phyloP scores from a whole-genome alignment of 2,329 filamentous ascomycete species.

The Colletotrichum phormii region DNA sequence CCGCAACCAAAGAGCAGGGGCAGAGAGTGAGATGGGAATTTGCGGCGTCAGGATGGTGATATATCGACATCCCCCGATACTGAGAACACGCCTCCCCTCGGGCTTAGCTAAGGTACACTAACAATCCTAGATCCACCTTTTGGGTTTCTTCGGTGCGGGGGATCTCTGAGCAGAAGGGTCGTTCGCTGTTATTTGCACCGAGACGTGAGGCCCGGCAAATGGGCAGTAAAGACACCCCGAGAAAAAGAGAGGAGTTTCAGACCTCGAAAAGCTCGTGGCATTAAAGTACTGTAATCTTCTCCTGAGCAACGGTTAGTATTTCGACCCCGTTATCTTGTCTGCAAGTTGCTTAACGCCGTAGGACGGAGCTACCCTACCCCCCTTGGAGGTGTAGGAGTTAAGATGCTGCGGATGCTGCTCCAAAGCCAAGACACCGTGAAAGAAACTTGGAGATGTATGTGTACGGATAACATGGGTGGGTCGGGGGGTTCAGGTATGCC shows the following conservation, averaged over 20 bases:
- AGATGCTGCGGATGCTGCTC: background rate
- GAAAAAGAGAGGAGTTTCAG: background rate
- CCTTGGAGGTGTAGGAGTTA: constrained; percentile 2
- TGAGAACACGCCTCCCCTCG: too few relatives aligned
- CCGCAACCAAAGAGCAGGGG: too few relatives aligned
- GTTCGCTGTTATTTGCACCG: constrained; percentile 28
- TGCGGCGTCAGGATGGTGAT: too few relatives aligned
- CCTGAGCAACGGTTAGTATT: background rate
- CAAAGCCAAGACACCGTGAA: background rate
- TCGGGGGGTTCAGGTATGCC: background rate
- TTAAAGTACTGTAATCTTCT: constrained; percentile 10
- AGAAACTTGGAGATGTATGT: constrained; percentile 1
- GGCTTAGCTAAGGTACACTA: too few relatives aligned
- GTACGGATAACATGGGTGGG: background rate
- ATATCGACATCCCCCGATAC: too few relatives aligned
- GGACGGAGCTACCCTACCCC: background rate
- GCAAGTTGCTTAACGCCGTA: background rate
- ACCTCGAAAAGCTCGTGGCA: constrained; percentile 13
- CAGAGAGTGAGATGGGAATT: too few relatives aligned
- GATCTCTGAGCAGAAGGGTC: background rate
- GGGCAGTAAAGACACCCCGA: constrained; percentile 29
- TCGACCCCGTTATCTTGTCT: background rate
- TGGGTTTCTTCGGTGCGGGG: constrained; percentile 23
- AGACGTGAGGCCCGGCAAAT: constrained; percentile 2
- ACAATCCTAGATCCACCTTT: background rate